Base-by-base conservation (phyloP, 495 filamentous ascomycete species). In the Elaphomyces granulatus region DNA sequence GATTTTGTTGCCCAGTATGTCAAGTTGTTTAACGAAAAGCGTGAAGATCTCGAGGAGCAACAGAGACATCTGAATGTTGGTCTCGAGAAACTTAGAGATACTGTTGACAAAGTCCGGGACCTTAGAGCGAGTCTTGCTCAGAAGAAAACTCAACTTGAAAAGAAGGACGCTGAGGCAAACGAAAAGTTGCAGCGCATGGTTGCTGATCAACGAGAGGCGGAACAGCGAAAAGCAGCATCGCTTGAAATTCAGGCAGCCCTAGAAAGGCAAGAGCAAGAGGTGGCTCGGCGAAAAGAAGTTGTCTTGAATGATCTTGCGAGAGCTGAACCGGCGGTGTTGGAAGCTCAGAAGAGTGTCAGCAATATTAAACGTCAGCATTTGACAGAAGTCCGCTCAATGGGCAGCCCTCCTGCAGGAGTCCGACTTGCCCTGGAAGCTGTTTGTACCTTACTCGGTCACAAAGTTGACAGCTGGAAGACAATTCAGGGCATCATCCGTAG, bases 1-100 rank as follows among this genome's bases (percentile, higher is more conserved):
- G 90, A 99, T 56, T 99, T 99, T 52, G 90, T 96, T 39, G 84
- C 86, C 28, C 90, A 99, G 48, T 99, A 93, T 59, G 90, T 96
- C 50, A 88, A 83, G 57, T 71, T 99, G 1, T 94, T 94, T 60
- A 92, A 90, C 44, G 92, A 99, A 57, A 99, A 99, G 67, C 81
- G 90, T 0, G 92, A 96, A 59, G 92, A 96, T 50, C 70, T 99
- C 0, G 90, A 99, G 62, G 90, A 99, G 52, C 92, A 99, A 54
- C 90, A 99, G 50, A 80, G 90, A 21, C 90, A 99, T 64, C 69
- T 99, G 44, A 96, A 99, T 54, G 84, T 96, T 44, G 90, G 90
- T 61, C 71, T 99, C 4, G 90, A 99, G 61, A 99, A 99, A 54
- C 61, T 99, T n/a, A 74, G 83, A 38, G 92, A 96, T 56, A 99